Percentiles rank a stretch among this genome's conserved stretches.
These are phyloP conservation scores for Amauroascus niger DNA, from an alignment of 2,329 filamentous ascomycete species.

Conservation along the genomic window DNA sequence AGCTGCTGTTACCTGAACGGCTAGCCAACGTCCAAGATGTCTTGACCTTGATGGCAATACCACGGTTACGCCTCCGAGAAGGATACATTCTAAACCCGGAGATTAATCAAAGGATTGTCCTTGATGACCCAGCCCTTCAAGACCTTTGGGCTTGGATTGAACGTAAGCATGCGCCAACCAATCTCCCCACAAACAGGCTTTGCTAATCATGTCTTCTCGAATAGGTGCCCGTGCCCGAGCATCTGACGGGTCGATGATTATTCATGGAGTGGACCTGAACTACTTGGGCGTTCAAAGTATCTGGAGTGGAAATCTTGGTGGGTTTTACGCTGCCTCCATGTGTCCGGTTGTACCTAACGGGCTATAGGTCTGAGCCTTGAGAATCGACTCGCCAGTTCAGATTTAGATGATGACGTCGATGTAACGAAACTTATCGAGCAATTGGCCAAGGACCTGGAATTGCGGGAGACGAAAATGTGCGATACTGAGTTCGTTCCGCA, in stretches of 20 bases:
- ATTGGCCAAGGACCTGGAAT: slow-evolving; percentile 42
- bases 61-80: slow-evolving; percentile 43
- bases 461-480: slow-evolving; percentile 44
- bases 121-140: slow-evolving; percentile 48
- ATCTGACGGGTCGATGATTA: slow-evolving; percentile 45
- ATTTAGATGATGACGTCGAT: slow-evolving; percentile 21
- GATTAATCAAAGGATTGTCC: slow-evolving; percentile 47
- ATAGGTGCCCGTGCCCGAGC: slow-evolving; percentile 34
- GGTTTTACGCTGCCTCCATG: not conserved
- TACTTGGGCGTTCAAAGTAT: slow-evolving; percentile 51
- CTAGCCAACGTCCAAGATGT: slow-evolving; percentile 31
- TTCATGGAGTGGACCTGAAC: slow-evolving; percentile 49
- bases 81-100: slow-evolving; percentile 46
- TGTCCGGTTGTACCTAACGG: slow-evolving; percentile 11
- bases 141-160: slow-evolving; percentile 51
- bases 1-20: slow-evolving; percentile 25
- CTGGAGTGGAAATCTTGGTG: slow-evolving; percentile 49
- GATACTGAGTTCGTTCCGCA: slow-evolving; percentile 47
- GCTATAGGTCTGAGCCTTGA: slow-evolving; percentile 27
- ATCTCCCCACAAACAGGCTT: not conserved
- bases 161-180: slow-evolving; percentile 29
- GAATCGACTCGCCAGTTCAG: slow-evolving; percentile 25
- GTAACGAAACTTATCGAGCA: slow-evolving; percentile 39
- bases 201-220: slow-evolving; percentile 12
- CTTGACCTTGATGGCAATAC: slow-evolving; percentile 35